Base-by-base conservation (phyloP, 1,284 basidiomycete species). In the Hemileccinum hortonii region DNA sequence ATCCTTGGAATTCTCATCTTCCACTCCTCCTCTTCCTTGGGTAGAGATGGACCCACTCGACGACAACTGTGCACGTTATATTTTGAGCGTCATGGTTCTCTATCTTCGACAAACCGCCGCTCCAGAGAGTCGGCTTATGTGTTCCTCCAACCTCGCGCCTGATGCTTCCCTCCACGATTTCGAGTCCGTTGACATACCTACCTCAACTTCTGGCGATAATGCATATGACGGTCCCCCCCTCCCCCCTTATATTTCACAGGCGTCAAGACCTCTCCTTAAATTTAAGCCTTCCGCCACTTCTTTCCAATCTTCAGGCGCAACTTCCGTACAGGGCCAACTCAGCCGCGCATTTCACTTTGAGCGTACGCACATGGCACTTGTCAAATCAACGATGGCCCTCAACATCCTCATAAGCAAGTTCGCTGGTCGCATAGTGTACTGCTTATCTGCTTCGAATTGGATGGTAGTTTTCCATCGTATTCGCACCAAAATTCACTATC, bases 371-470 rank as follows among this genome's bases (percentile, higher is more conserved):
- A 77, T 81, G 66, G 80, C 83, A 8, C 73, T 84, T 15, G 74
- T 82, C 36, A 80, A 77, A 56, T 84, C 83, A 3, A 68, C 79
- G 4, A 67, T 77, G 44, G 77, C 82, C 10, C 73, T 90, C 49
- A 83, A 82, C 58, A 73, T 75, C 15, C 73, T 87, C 32, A 84
- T 90, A 55, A 77, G 80, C 52, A 83, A 85, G 64, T 86, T 80
- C 59, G 79, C 86, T 7, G 88, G 90, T 14, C 84, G 87, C 43
- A 86, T 96, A 60, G 81, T 97, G 40, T 95, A 91, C 67, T 87
- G 90, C 65, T 79, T 98, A 15, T 95, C 94, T 8, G 86, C 91
- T 0, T 90, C 90, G 19, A 97, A 98, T 65, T 98, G 94, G 94
- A 72, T 75, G 32, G 80, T 92, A 9, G 87, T 98, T 18, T 82